A percentile compares a stretch with the other conserved stretches of the same genome.
These are phyloP conservation scores for Eucalyptus regnans DNA, from an alignment of 345 rosid species.

Conservation along the genomic window DNA sequence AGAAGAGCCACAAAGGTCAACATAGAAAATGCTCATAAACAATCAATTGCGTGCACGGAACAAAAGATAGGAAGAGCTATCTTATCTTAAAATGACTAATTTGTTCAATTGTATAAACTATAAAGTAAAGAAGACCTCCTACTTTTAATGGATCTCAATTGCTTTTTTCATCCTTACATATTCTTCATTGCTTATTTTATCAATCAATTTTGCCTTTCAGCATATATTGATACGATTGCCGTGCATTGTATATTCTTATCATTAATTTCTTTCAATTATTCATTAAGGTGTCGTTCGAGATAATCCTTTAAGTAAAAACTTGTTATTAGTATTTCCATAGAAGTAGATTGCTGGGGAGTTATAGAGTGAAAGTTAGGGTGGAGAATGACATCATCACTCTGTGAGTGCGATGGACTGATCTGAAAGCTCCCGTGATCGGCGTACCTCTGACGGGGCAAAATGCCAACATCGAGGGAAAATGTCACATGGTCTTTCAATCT, in stretches of 20 bases:
- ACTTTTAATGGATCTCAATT: neutral
- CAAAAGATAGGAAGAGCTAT: neutral
- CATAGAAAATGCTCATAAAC: neutral
- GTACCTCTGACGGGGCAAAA: neutral
- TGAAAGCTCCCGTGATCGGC: neutral
- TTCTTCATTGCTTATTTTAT: neutral
- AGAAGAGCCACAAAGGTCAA: neutral
- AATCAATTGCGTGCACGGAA: neutral
- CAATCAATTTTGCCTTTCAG: neutral
- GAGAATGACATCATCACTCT: neutral
- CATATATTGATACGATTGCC: too few relatives aligned
- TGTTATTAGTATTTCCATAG: neutral
- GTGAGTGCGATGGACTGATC: neutral
- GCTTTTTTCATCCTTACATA: neutral
- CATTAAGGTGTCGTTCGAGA: neutral
- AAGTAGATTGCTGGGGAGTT: neutral
- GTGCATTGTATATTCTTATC: neutral
- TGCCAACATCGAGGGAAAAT: neutral
- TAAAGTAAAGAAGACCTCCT: neutral
- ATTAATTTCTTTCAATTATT: neutral
- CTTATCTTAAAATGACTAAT: neutral
- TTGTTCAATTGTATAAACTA: neutral
- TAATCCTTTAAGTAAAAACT: neutral
- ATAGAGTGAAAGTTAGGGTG: fast-evolving
- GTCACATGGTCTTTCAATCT: neutral